Base-by-base conservation (phyloP, 1,284 basidiomycete species). In the Ganoderma leucocontextum region DNA sequence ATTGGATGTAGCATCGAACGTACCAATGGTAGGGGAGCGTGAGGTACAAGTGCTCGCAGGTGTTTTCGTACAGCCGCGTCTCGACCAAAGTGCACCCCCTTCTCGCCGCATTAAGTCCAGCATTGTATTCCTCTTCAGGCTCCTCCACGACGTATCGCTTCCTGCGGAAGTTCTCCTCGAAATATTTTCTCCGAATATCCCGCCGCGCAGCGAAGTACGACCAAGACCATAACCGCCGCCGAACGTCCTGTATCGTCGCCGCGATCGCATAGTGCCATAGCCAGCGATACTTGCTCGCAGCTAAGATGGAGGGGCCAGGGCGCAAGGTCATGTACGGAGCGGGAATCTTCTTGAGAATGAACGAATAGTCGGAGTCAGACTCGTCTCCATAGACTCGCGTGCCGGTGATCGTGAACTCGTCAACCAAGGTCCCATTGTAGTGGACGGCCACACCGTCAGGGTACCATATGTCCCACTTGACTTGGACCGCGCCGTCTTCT, bases 241-340 rank as follows among this genome's bases (percentile, higher is more conserved):
- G 72, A 9, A 74, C 57, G 29, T 75, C 71, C n/a, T 69, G 57
- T 17, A 69, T 6, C 17, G 69, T 63, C 0, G 73, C 71, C 9
- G 66, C n/a, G 29, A 74, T 66, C 8, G 77, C 78, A 36, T 74
- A 78, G 4, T 60, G 68, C 76, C 77, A 78, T 17, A 78, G 59
- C 2, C 72, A 68, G 9, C 68, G 66, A 22, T 42, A 38, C 52
- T 25, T 63, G 36, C 59, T 42, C 15, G 44, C 36, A 13, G 57
- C 13, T 6, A 69, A 29, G 13, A 57, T 6, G 9, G 19, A 7
- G 2, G 65, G 65, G 10, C 55, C 35, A 3, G 69, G 66, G 13
- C 64, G 60, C 19, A 65, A 58, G 4, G 29, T 35, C 61, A 70
- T 49, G 36, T 60, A 29, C 17, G 55, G 60, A 0, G 66, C 63